Percentiles rank a stretch among this genome's conserved stretches.
phyloP scores from a whole-genome alignment of 1,284 basidiomycete genomes.

The Fomitopsis palustris region DNA sequence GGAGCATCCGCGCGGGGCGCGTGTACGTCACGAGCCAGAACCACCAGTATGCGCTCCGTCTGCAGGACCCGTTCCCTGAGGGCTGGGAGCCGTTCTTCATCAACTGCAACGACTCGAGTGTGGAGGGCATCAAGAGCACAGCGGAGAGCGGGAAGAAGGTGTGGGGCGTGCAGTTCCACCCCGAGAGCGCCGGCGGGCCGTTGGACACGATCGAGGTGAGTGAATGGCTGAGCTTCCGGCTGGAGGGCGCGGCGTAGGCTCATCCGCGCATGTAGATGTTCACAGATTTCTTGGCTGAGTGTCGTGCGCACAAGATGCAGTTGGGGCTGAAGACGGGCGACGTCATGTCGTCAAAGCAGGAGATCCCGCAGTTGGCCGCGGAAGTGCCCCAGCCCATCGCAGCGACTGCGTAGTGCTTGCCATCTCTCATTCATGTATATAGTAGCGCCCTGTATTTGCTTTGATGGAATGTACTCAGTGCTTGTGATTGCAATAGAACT shows the following conservation, averaged over 20 bases:
- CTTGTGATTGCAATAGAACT: no score
- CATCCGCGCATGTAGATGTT: slow-evolving; percentile 65
- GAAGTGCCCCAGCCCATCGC: slow-evolving; percentile 5
- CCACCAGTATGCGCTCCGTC: slow-evolving; percentile 91
- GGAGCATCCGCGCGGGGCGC: slow-evolving; percentile 91
- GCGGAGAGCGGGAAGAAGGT: slow-evolving; percentile 81
- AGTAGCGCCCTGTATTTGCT: no score
- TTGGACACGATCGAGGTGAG: slow-evolving; percentile 88
- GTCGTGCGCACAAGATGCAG: slow-evolving; percentile 52
- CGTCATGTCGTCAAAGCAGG: slow-evolving; percentile 24
- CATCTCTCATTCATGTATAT: no score
- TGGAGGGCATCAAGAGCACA: slow-evolving; percentile 97
- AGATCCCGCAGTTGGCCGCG: slow-evolving; percentile 10
- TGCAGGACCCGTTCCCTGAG: slow-evolving; percentile 89
- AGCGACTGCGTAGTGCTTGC: background rate
- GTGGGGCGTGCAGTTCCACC: slow-evolving; percentile 98
- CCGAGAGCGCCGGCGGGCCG: slow-evolving; percentile 90
- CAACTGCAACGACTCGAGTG: slow-evolving; percentile 95
- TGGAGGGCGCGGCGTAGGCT: slow-evolving; percentile 5
- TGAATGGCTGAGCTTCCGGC: slow-evolving; percentile 5
- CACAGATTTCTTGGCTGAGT: slow-evolving; percentile 84
- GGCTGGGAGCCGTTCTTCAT: slow-evolving; percentile 99
- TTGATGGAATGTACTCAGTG: no score
- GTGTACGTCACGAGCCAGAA: slow-evolving; percentile 98
- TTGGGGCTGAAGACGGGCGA: slow-evolving; percentile 17